phyloP scores from a whole-genome alignment of 352 stramenopile genomes.

The Pythium vanterpoolii region DNA sequence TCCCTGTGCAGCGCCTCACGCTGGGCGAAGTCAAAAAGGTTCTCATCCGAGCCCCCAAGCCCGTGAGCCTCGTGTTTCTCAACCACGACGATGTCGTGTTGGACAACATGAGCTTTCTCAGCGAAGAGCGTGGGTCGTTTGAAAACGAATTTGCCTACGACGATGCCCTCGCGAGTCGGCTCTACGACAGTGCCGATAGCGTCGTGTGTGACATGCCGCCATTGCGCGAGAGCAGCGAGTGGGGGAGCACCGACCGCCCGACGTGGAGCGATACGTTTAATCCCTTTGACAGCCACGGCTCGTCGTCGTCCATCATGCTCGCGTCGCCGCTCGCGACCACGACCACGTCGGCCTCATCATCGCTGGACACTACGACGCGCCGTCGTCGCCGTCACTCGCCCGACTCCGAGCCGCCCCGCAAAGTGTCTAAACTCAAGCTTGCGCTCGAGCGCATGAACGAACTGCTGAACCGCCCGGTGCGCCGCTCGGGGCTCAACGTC shows the following conservation, averaged over 20 bases:
- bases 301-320: conserved; percentile 7
- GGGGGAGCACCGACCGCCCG: conserved; percentile 17
- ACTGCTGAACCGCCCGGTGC: conserved; percentile 69
- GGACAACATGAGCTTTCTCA: conserved; percentile 39
- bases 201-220: conserved; percentile 15
- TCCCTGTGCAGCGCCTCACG: conserved; percentile 67
- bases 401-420: conserved; percentile 39
- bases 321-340: conserved; percentile 1
- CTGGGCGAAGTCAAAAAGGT: conserved; percentile 75
- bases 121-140: conserved; percentile 33
- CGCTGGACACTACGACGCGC: background rate
- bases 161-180: background rate
- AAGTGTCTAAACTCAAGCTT: conserved; percentile 63
- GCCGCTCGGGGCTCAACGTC: conserved; percentile 65
- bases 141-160: conserved; percentile 35
- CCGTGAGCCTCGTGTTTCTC: conserved; percentile 79
- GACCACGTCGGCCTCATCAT: conserved; percentile 4
- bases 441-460: conserved; percentile 67
- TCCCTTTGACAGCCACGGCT: conserved; percentile 7
- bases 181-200: too few relatives aligned
- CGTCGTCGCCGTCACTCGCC: conserved; percentile 19
- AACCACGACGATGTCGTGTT: conserved; percentile 48
- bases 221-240: conserved; percentile 25
- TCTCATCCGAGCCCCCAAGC: conserved; percentile 68
- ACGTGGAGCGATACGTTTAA: background rate